These are phyloP conservation scores for Buddleja alternifolia DNA, from an alignment of 257 asterid genomes.

Conservation along the genomic window DNA sequence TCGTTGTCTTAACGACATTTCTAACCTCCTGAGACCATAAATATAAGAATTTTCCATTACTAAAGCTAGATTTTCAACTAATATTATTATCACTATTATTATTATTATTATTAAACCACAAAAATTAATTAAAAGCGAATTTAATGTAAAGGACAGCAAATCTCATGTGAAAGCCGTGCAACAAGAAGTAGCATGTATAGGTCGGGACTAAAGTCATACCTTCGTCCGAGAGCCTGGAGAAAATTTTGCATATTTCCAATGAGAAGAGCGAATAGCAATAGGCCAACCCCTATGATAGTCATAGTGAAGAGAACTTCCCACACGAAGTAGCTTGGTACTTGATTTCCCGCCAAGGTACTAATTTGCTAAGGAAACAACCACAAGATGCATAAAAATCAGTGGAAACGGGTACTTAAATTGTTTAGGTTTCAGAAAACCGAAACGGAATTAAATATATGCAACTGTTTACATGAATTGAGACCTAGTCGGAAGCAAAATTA, in stretches of 20 bases:
- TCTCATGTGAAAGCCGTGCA: too few relatives aligned
- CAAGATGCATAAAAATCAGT: slow-evolving; percentile 16
- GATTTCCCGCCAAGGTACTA: slow-evolving; percentile 95
- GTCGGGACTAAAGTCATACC: slow-evolving; percentile 55
- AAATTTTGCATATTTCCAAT: slow-evolving; percentile 97
- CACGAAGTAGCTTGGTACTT: slow-evolving; percentile 70
- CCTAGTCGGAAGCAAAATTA: too few relatives aligned
- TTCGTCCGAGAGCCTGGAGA: slow-evolving; percentile 91
- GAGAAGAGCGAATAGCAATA: slow-evolving; percentile 83
- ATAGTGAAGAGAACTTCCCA: slow-evolving; percentile 92
- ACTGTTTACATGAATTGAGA: too few relatives aligned
- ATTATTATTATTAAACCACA: too few relatives aligned
- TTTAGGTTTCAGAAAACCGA: too few relatives aligned
- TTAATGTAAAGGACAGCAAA: too few relatives aligned
- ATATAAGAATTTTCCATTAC: not conserved
- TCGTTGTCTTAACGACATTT: slow-evolving; percentile 84
- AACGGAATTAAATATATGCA: too few relatives aligned
- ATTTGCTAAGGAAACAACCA: slow-evolving; percentile 60
- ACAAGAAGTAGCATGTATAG: too few relatives aligned
- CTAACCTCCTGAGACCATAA: slow-evolving; percentile 65
- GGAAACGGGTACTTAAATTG: not conserved
- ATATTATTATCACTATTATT: too few relatives aligned
- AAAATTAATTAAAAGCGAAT: too few relatives aligned
- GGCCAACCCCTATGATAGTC: slow-evolving; percentile 82
- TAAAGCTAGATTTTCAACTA: not conserved